These are phyloP conservation scores for Fusarium piperis DNA, from an alignment of 2,329 filamentous ascomycete genomes.

Conservation along the genomic window DNA sequence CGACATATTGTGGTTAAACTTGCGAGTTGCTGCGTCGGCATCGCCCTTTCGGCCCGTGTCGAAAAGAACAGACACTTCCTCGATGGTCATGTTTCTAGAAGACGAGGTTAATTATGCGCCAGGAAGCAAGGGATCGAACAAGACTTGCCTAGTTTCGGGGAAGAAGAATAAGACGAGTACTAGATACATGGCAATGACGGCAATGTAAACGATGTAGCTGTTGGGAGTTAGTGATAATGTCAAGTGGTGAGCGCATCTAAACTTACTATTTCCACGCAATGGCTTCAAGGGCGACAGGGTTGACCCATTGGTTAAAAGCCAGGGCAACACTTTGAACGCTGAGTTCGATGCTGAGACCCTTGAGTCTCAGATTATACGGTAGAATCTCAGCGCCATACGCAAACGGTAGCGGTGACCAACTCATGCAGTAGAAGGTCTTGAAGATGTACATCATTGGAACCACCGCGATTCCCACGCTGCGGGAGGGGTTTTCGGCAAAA, in stretches of 20 bases:
- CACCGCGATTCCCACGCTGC: slow-evolving; percentile 18
- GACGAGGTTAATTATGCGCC: neutral
- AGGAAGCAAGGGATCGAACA: neutral
- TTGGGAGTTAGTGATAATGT: neutral
- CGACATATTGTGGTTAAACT: neutral
- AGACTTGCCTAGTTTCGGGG: slow-evolving; percentile 32
- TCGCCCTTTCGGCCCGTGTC: slow-evolving; percentile 24
- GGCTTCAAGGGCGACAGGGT: slow-evolving; percentile 35
- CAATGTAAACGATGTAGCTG: slow-evolving; percentile 34
- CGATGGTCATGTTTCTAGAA: slow-evolving; percentile 25
- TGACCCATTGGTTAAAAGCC: slow-evolving; percentile 38
- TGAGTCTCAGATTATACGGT: slow-evolving; percentile 39
- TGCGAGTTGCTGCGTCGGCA: slow-evolving; percentile 5
- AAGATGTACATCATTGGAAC: slow-evolving; percentile 29
- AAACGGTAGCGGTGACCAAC: slow-evolving; percentile 40
- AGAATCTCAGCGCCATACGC: slow-evolving; percentile 42
- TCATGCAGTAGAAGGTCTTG: slow-evolving; percentile 37
- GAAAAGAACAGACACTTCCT: slow-evolving; percentile 32
- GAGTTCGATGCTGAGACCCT: slow-evolving; percentile 36
- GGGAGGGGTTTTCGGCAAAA: slow-evolving; percentile 17
- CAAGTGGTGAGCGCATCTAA: neutral
- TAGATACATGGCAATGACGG: slow-evolving; percentile 29
- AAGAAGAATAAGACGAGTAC: slow-evolving; percentile 34
- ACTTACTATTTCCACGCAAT: slow-evolving; percentile 37
- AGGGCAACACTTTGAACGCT: slow-evolving; percentile 27